phyloP scores from a whole-genome alignment of 192 early-diverging fungal genomes.

The Podila minutissima region DNA sequence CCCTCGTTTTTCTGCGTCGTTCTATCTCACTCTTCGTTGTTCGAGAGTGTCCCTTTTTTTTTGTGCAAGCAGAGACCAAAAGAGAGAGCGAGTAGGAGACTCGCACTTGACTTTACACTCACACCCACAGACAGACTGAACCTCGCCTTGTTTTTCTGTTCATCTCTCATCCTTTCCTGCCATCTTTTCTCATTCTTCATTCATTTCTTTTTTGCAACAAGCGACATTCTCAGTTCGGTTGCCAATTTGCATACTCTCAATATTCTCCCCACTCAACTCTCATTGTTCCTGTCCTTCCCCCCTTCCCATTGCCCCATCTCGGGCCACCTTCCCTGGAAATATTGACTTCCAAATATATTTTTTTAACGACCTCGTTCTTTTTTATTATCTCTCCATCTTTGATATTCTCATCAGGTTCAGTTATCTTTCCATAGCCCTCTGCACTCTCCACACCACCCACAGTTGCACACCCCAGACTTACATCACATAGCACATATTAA shows the following conservation, averaged over 20 bases:
- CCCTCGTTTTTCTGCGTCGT: too few relatives aligned
- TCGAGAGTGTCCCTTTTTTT: too few relatives aligned
- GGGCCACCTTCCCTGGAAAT: not conserved
- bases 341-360: not conserved
- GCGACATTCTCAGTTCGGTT: too few relatives aligned
- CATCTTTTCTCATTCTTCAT: too few relatives aligned
- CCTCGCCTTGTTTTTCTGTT: too few relatives aligned
- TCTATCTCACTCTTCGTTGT: too few relatives aligned
- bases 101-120: too few relatives aligned
- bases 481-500: not conserved
- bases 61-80: too few relatives aligned
- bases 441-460: not conserved
- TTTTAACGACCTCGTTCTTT: not conserved
- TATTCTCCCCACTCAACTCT: not conserved
- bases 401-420: not conserved
- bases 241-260: not conserved
- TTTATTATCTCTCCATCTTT: not conserved
- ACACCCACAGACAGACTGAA: too few relatives aligned
- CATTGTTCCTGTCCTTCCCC: not conserved
- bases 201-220: too few relatives aligned
- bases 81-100: too few relatives aligned
- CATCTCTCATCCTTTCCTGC: too few relatives aligned
- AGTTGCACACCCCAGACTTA: not conserved
- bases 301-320: not conserved
- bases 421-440: slow-evolving; percentile 5